Evolutionary conservation across 169 alveolate genomes (phyloP).

Genomic region (Amoebophrya sp.): DNA sequence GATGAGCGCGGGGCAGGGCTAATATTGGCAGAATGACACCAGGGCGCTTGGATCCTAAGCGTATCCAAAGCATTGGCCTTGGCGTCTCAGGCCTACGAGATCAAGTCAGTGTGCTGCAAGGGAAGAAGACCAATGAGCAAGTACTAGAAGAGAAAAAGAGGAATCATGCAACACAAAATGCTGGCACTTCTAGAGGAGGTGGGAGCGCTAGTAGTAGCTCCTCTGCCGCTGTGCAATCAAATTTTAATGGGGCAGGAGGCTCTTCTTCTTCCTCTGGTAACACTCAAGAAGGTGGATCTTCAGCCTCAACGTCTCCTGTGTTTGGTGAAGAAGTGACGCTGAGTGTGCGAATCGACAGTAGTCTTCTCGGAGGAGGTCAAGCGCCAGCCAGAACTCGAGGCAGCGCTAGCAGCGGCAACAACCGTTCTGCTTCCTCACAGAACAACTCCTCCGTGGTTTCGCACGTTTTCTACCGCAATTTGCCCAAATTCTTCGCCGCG

Average conservation of each 20-base stretch:
- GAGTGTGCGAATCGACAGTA: background rate
- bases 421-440: too few relatives aligned
- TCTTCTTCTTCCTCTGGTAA: too few relatives aligned
- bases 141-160: background rate
- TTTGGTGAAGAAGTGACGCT: background rate
- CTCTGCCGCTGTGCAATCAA: too few relatives aligned
- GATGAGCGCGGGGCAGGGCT: too few relatives aligned
- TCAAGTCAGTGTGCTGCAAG: background rate
- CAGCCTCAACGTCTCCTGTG: too few relatives aligned
- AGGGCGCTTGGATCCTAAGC: background rate
- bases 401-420: too few relatives aligned
- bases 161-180: background rate
- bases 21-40: too few relatives aligned
- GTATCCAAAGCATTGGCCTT: background rate
- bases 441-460: too few relatives aligned
- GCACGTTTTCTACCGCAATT: background rate
- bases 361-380: too few relatives aligned
- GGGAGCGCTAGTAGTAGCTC: background rate
- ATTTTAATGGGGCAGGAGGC: background rate
- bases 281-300: too few relatives aligned
- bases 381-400: too few relatives aligned
- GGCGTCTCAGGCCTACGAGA: background rate
- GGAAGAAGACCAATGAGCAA: background rate
- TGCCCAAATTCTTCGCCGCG: background rate
- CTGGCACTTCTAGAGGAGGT: background rate